phyloP scores from a whole-genome alignment of 805 yeast species.

The Ogataea neopini region DNA sequence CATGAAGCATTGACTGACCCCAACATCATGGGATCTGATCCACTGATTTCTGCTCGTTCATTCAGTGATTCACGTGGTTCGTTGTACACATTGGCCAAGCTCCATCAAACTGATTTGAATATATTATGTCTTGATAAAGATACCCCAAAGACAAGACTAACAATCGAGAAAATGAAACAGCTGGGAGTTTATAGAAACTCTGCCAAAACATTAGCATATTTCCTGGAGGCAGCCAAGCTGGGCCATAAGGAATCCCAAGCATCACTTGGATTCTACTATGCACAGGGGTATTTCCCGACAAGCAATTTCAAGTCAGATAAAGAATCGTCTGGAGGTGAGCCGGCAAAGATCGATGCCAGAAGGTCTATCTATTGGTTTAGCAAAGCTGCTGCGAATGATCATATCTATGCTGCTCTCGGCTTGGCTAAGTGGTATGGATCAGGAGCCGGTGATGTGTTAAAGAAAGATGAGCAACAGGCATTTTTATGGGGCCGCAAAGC shows the following conservation, averaged over 20 bases:
- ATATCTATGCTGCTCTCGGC: slow-evolving; percentile 69
- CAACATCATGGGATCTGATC: slow-evolving; percentile 34
- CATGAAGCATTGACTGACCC: slow-evolving; percentile 26
- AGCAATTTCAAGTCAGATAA: slow-evolving; percentile 35
- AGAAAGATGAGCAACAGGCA: slow-evolving; percentile 62
- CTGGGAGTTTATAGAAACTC: slow-evolving; percentile 37
- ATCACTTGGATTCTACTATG: slow-evolving; percentile 70
- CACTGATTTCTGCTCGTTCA: slow-evolving; percentile 36
- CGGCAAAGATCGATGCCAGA: slow-evolving; percentile 47
- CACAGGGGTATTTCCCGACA: slow-evolving; percentile 54
- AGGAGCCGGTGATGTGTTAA: slow-evolving; percentile 57
- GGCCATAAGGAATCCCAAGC: slow-evolving; percentile 69
- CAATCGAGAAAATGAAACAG: slow-evolving; percentile 35
- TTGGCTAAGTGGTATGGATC: slow-evolving; percentile 77
- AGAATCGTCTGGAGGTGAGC: slow-evolving; percentile 27
- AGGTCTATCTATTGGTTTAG: slow-evolving; percentile 75
- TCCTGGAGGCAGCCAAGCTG: slow-evolving; percentile 57
- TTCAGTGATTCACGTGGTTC: slow-evolving; percentile 37
- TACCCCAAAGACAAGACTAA: slow-evolving; percentile 33
- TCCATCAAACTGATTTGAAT: slow-evolving; percentile 37
- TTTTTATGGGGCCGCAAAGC: slow-evolving; percentile 65
- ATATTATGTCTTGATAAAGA: slow-evolving; percentile 31
- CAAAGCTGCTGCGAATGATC: slow-evolving; percentile 63
- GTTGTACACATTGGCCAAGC: slow-evolving; percentile 37
- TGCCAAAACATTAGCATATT: slow-evolving; percentile 50